These are phyloP conservation scores for Trichoderma asperelloides DNA, from an alignment of 495 filamentous ascomycete genomes.

Conservation along the genomic window DNA sequence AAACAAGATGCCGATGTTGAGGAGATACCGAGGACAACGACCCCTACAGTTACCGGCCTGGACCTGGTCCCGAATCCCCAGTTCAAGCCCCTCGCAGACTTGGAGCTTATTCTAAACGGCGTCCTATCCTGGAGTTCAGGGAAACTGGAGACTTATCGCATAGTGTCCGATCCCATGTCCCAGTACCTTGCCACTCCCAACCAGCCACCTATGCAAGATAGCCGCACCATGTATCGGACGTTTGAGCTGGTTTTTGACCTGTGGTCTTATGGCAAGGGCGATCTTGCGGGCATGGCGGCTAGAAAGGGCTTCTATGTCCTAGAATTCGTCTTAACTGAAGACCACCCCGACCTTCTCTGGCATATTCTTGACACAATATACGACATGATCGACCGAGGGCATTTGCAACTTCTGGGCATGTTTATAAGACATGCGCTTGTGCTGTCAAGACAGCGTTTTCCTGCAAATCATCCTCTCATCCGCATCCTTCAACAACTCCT, in stretches of 20 bases:
- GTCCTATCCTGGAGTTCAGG: slow-evolving; percentile 4
- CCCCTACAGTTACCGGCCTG: neutral
- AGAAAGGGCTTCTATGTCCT: slow-evolving; percentile 9
- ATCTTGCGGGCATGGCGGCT: slow-evolving; percentile 8
- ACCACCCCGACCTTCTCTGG: slow-evolving; percentile 9
- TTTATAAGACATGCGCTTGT: slow-evolving; percentile 8
- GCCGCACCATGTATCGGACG: slow-evolving; percentile 10
- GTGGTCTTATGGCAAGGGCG: slow-evolving; percentile 2
- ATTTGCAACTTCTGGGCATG: slow-evolving; percentile 9
- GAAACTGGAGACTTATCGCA: slow-evolving; percentile 7
- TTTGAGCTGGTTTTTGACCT: slow-evolving; percentile 10
- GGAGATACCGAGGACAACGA: neutral
- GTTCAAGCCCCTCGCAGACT: neutral
- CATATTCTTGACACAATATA: slow-evolving; percentile 11
- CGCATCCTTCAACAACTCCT: slow-evolving; percentile 9
- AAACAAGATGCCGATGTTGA: neutral
- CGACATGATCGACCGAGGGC: slow-evolving; percentile 9
- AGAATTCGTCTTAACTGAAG: slow-evolving; percentile 7
- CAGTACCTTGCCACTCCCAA: slow-evolving; percentile 7
- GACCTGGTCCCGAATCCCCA: neutral
- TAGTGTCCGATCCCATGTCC: slow-evolving; percentile 10
- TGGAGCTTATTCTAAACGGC: slow-evolving; percentile 4
- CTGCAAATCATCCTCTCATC: neutral
- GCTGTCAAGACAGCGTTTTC: neutral
- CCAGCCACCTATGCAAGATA: slow-evolving; percentile 9